These are phyloP conservation scores for Calonectria pauciramosa DNA, from an alignment of 2,329 filamentous ascomycete genomes.

Conservation along the genomic window DNA sequence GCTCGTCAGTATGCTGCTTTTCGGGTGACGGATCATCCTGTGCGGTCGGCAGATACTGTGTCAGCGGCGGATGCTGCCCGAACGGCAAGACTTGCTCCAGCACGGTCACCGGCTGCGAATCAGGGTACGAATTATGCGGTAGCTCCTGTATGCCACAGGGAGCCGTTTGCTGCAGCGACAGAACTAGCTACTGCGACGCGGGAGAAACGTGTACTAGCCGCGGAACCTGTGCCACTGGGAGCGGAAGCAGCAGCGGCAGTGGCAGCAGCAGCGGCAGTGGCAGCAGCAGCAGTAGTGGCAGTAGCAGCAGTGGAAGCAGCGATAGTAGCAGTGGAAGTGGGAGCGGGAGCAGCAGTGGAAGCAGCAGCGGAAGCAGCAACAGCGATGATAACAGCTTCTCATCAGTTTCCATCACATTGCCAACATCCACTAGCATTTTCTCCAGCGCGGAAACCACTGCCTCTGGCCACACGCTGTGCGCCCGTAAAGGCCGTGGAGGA, in stretches of 20 bases:
- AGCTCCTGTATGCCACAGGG: neutral
- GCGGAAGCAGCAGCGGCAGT: neutral
- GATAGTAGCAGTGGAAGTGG: neutral
- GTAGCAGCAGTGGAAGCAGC: neutral
- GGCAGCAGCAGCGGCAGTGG: neutral
- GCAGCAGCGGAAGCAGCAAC: neutral
- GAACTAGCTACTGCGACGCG: neutral
- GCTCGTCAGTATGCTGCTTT: neutral
- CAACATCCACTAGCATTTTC: neutral
- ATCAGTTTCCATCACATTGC: neutral
- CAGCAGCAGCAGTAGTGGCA: neutral
- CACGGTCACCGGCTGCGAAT: neutral
- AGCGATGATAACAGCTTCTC: neutral
- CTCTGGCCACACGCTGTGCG: neutral
- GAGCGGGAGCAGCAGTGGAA: neutral
- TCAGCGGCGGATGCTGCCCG: neutral
- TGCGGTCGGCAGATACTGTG: neutral
- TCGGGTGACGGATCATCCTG: neutral
- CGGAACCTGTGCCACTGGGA: neutral
- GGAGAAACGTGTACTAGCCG: neutral
- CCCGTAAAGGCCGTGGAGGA: neutral
- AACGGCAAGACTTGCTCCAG: neutral
- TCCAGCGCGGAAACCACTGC: neutral
- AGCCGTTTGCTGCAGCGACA: neutral
- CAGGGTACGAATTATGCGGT: neutral